A percentile compares a stretch with the other conserved stretches of the same genome.
Conservation (phyloP, 768 basidiomycete species). For the Mycena rebaudengoi region DNA sequence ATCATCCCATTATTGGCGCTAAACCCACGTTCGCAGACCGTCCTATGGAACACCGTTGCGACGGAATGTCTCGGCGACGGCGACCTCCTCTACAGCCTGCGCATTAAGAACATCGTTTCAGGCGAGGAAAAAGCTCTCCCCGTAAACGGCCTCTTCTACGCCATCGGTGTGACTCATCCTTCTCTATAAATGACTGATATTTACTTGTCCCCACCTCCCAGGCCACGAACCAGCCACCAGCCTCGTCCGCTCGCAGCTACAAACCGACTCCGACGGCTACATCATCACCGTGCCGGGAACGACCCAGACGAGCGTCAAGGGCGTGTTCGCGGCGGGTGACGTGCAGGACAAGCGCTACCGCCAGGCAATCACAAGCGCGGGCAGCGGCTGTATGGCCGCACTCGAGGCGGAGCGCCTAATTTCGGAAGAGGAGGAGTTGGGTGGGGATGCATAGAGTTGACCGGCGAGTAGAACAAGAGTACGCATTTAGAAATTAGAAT, state of each 20-base stretch:
- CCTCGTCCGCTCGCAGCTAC: slow-evolving; percentile 86
- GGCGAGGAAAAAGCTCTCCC: slow-evolving; percentile 85
- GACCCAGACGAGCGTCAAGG: slow-evolving; percentile 91
- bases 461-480: too few species aligned
- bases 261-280: slow-evolving; percentile 94
- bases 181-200: too few species aligned
- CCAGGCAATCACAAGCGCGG: slow-evolving; percentile 95
- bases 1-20: background rate
- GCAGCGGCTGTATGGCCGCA: slow-evolving; percentile 97
- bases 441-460: slow-evolving; percentile 22
- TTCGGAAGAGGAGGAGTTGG: slow-evolving; percentile 81
- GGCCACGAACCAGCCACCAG: slow-evolving; percentile 93
- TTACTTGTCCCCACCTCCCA: too few species aligned
- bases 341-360: slow-evolving; percentile 97
- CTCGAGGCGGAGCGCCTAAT: slow-evolving; percentile 93
- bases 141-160: slow-evolving; percentile 95
- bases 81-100: slow-evolving; percentile 86
- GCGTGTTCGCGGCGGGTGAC: slow-evolving; percentile 98
- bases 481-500: too few species aligned
- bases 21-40: slow-evolving; percentile 59
- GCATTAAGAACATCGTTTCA: slow-evolving; percentile 82
- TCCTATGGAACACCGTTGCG: slow-evolving; percentile 94
- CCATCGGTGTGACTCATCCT: slow-evolving; percentile 73
- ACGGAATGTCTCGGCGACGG: slow-evolving; percentile 95
- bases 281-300: slow-evolving; percentile 97